A percentile compares a stretch with the other conserved stretches of the same genome.
Conservation (phyloP, 108 stramenopile species). For the Asterionellopsis glacialis region DNA sequence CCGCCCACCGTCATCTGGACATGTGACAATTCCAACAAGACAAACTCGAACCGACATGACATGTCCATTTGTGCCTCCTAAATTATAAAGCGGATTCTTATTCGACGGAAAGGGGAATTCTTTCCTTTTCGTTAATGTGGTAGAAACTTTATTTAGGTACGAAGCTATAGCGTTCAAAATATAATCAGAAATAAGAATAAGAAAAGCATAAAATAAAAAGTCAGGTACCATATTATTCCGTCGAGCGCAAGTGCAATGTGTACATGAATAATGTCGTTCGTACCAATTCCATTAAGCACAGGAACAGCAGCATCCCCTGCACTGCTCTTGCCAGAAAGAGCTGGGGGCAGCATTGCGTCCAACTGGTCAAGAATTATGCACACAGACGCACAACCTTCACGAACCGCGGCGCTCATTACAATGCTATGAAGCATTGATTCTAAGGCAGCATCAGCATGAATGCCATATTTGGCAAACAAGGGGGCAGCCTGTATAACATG, state of each 20-base stretch:
- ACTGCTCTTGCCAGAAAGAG: constrained; percentile 14
- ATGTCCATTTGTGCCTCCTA: constrained; percentile 23
- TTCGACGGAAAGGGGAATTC: constrained; percentile 68
- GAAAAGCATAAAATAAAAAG: background rate
- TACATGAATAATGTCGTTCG: constrained; percentile 4
- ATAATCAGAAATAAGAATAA: background rate
- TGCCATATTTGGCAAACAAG: constrained; percentile 69
- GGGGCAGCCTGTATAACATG: constrained; percentile 55
- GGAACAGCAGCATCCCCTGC: constrained; percentile 58
- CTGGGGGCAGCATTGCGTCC: constrained; percentile 53
- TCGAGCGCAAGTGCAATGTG: background rate
- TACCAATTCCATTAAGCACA: constrained; percentile 57
- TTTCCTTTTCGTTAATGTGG: constrained; percentile 28
- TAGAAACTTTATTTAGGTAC: constrained; percentile 48
- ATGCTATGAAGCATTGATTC: constrained; percentile 60
- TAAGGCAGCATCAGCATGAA: constrained; percentile 68
- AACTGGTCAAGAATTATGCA: constrained; percentile 78
- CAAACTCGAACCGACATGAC: constrained; percentile 49
- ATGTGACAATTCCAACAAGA: constrained; percentile 71
- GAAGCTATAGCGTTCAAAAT: constrained; percentile 22
- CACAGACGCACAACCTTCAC: constrained; percentile 14
- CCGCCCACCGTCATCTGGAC: constrained; percentile 48
- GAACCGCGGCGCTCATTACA: constrained; percentile 46
- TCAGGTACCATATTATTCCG: too few species aligned
- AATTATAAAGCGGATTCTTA: constrained; percentile 57